A percentile compares a stretch with the other conserved stretches of the same genome.
phyloP scores from a whole-genome alignment of 2,329 filamentous ascomycete species.

The Seiridium unicorne region DNA sequence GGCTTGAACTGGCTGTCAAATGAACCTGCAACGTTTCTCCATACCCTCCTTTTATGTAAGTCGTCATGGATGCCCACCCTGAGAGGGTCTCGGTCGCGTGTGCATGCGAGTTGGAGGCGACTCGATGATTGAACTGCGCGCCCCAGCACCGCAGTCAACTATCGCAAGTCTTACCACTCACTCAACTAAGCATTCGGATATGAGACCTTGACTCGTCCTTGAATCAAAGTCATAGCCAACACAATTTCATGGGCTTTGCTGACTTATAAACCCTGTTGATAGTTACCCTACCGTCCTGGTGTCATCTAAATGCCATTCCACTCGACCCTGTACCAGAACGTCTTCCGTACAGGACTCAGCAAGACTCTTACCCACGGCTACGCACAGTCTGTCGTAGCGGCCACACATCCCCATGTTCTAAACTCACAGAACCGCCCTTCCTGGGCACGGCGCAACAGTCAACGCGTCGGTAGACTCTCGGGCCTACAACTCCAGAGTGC shows the following conservation, averaged over 20 bases:
- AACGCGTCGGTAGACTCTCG: slow-evolving; percentile 52
- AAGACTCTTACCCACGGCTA: slow-evolving; percentile 98
- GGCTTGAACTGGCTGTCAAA: slow-evolving; percentile 80
- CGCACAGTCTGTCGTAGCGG: slow-evolving; percentile 95
- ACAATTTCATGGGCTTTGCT: slow-evolving; percentile 14
- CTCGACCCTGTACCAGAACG: slow-evolving; percentile 68
- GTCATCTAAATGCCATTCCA: slow-evolving; percentile 88
- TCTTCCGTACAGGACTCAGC: slow-evolving; percentile 95
- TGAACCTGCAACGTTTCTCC: slow-evolving; percentile 86
- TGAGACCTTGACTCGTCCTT: background rate
- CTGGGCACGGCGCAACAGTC: slow-evolving; percentile 58
- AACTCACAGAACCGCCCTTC: slow-evolving; percentile 69
- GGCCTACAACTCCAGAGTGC: slow-evolving; percentile 73
- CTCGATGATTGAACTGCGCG: background rate
- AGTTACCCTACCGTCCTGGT: slow-evolving; percentile 59
- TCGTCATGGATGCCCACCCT: slow-evolving; percentile 14
- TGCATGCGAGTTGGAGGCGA: background rate
- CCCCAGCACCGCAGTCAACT: background rate
- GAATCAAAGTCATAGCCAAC: background rate
- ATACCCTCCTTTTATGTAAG: slow-evolving; percentile 64
- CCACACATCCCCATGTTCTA: slow-evolving; percentile 76
- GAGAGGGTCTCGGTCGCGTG: background rate
- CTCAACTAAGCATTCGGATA: background rate
- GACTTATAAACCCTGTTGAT: slow-evolving; percentile 16
- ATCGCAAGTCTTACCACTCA: background rate